Base-by-base conservation (phyloP, 2,329 filamentous ascomycete species). In the Albophoma yamanashiensis region DNA sequence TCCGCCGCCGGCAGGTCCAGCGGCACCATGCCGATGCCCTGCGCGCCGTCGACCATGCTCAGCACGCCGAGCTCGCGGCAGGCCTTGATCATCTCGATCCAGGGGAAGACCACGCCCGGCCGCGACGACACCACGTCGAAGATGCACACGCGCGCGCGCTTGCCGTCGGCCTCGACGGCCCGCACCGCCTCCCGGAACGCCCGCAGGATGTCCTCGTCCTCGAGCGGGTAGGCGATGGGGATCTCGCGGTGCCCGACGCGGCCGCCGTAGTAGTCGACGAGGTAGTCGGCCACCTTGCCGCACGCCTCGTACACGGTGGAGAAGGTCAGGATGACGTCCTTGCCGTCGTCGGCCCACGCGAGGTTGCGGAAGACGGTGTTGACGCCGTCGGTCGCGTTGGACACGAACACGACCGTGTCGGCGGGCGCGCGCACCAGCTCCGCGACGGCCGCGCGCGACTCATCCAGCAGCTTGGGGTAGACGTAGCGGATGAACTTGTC, bases 311-410 rank as follows among this genome's bases (percentile, higher is more conserved):
- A 96, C 58, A 92, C 82, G 47, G 89, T 91, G 43, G 81, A 82
- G 69, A 96, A 95, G 72, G 86, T 88, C 53, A 96, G 67, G 63
- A 95, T 89, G 63, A 88, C 85, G 69, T 97, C 92, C 31, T 84
- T 83, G 62, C 92, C 88, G 62, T 88, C 87, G 0, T 78, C 71
- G 43, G 83, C 71, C 80, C 87, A 96, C 1, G 70, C 68, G 2
- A 97, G 73, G 69, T 89, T 92, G 50, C 88, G 84, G n/a, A 96
- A 80, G 6, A 96, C 83, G 0, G 86, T 89, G 74, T 94, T 93
- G 55, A 92, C 74, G 31, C 84, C 90, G 0, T 83, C 87, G 0
- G 91, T 95, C 15, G 92, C 91, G 70, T 97, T 97, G 60, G 83
- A 77, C 0, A 96, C 85, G 64, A 95, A 87, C 0, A 96, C 91